These are phyloP conservation scores for Boletales sp. DNA, from an alignment of 768 basidiomycete genomes.

Conservation along the genomic window DNA sequence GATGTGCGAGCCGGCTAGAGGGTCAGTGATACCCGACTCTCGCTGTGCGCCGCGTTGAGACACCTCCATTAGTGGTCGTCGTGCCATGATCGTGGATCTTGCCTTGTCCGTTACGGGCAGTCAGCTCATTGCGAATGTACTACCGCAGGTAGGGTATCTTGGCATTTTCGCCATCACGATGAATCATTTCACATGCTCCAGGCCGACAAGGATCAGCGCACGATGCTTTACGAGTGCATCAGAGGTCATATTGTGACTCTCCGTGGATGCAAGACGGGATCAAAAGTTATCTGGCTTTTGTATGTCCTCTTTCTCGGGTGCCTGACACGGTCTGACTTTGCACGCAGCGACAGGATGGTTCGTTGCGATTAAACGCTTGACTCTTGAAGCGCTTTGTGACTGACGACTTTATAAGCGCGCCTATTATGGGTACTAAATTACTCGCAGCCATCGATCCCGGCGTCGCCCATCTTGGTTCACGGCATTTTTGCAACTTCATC, in stretches of 20 bases:
- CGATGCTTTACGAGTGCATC: constrained; percentile 79
- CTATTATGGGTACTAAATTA: constrained; percentile 55
- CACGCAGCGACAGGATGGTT: constrained; percentile 57
- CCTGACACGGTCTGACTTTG: constrained; percentile 2
- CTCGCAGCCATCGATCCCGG: constrained; percentile 6
- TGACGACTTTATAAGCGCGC: constrained; percentile 43
- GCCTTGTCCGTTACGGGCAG: constrained; percentile 82
- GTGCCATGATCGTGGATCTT: constrained; percentile 84
- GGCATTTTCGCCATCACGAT: neutral
- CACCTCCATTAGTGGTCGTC: constrained; percentile 49
- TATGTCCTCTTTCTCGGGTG: constrained; percentile 24
- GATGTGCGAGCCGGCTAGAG: constrained; percentile 85
- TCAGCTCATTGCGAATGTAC: constrained; percentile 77
- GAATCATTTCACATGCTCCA: constrained; percentile 25
- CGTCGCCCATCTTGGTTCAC: constrained; percentile 28
- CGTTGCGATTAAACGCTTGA: constrained; percentile 3
- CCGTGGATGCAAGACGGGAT: constrained; percentile 88
- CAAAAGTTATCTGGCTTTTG: constrained; percentile 91
- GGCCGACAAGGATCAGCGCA: constrained; percentile 86
- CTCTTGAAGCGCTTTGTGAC: constrained; percentile 7
- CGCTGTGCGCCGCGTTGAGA: constrained; percentile 1
- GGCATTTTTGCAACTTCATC: constrained; percentile 23
- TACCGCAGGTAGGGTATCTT: constrained; percentile 58
- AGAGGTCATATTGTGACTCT: constrained; percentile 84
- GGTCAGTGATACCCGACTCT: constrained; percentile 37